Evolutionary conservation across 345 rosid genomes (phyloP).

Genomic region (Murraya paniculata): DNA sequence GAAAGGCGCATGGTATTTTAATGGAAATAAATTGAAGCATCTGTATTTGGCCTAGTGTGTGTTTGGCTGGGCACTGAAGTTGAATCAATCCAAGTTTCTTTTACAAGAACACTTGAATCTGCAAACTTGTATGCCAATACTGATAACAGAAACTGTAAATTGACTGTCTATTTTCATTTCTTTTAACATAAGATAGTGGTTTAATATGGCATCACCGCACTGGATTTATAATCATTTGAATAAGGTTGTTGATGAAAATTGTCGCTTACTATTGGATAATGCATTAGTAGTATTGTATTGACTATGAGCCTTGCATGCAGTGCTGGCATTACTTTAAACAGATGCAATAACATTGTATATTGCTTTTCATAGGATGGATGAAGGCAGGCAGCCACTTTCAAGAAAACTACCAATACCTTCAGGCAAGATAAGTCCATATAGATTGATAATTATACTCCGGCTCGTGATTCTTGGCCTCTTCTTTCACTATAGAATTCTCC

Average conservation of each 20-base stretch:
- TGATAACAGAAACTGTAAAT: not conserved
- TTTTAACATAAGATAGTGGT: not conserved
- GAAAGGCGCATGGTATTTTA: not conserved
- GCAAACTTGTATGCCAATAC: not conserved
- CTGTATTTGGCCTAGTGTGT: not conserved
- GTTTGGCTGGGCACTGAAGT: not conserved
- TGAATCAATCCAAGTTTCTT: not conserved
- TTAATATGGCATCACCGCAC: not conserved
- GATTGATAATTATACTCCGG: conserved; percentile 68
- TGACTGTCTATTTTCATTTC: not conserved
- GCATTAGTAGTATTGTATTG: not conserved
- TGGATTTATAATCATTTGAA: not conserved
- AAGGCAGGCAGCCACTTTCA: conserved; percentile 92
- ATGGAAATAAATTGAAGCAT: not conserved
- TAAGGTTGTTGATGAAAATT: not conserved
- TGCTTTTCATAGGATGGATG: conserved; percentile 73
- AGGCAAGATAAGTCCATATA: conserved; percentile 82
- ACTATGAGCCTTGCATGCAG: not conserved
- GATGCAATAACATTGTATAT: conserved; percentile 1
- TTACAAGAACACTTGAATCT: not conserved
- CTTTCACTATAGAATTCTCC: conserved; percentile 84
- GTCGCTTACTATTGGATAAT: not conserved
- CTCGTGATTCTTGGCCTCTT: conserved; percentile 73
- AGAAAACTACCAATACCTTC: conserved; percentile 80
- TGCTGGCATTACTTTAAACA: not conserved